Base-by-base conservation (phyloP, 2,329 filamentous ascomycete species). In the Arthroderma sp. region DNA sequence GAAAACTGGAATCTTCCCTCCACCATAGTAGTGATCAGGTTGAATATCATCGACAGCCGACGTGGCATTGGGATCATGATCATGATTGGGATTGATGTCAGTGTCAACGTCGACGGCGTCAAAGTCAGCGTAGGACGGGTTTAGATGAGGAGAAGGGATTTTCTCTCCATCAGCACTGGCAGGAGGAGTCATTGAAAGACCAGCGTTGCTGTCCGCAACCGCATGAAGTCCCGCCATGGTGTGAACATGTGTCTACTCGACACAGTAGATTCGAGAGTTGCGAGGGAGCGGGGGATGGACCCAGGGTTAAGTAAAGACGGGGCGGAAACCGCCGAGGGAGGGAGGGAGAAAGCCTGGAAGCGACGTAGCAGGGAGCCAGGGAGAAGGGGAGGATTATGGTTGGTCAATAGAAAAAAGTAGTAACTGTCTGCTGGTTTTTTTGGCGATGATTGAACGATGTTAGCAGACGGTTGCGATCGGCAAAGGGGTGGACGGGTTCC, bases 1-100 rank as follows among this genome's bases (percentile, higher is more conserved):
- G 67, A 98, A 98, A 49, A 98, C 83, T 6, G 91, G 89, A 32
- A 98, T 83, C 50, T 80, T 84, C 50, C 87, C 77, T 46, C 73
- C 75, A 44, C 77, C 88, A 58, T 86, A 94, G 70, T 85, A 95
- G 63, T 94, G 81, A 59, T 88, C 85, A 1, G 89, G 89, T 39
- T 80, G 70, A 44, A 94, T 75, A 44, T 91, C 84, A 53, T 83
- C 83, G 54, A 84, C 41, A 29, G 42, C 43, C 29, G 42, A 22
- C 3, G 45, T 36, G 8, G n/a, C 32, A 32, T 33, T 36, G 10
- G 42, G 38, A 36, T 40, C 44, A 33, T 42, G 29, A 40, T 45
- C 40, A 28, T 40, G 37, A 22, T 22, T 22, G 15, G 15, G 15
- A 22, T 22, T 22, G 11, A 38, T 31, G 8, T 38, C 40, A 63